Conservation (phyloP, 495 filamentous ascomycete genomes). For the Rostrohypoxylon terebratum region DNA sequence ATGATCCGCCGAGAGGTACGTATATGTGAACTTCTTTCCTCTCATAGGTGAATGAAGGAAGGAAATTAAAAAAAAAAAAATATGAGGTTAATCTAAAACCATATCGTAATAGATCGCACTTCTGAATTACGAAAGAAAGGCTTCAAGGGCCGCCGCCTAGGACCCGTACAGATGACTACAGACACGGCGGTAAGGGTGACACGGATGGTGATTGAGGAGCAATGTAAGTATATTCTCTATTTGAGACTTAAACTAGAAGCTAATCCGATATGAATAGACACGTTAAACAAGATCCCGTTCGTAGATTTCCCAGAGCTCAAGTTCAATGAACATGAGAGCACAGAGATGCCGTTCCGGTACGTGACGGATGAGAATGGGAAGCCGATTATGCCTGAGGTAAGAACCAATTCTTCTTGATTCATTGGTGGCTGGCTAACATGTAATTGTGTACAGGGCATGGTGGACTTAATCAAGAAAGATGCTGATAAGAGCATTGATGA, state of each 20-base stretch:
- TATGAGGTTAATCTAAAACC: neutral
- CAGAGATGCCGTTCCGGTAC: conserved; percentile 97
- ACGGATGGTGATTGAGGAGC: conserved; percentile 84
- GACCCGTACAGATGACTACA: conserved; percentile 97
- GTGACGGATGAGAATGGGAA: conserved; percentile 78
- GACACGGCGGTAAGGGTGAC: conserved; percentile 97
- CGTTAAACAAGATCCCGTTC: conserved; percentile 80
- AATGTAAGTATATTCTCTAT: conserved; percentile 66
- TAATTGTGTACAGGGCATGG: conserved; percentile 76
- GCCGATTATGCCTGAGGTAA: conserved; percentile 90
- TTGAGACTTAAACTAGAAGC: neutral
- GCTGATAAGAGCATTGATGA: conserved; percentile 92
- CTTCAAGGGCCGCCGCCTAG: conserved; percentile 86
- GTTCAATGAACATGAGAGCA: conserved; percentile 91
- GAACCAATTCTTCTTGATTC: conserved; percentile 37
- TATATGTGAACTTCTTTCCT: conserved; percentile 23
- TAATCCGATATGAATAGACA: conserved; percentile 60
- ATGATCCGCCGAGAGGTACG: conserved; percentile 94
- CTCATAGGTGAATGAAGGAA: neutral
- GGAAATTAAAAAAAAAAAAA: neutral
- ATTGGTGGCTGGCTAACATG: neutral
- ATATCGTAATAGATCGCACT: conserved; percentile 77
- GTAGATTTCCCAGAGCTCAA: conserved; percentile 88
- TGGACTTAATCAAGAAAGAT: conserved; percentile 92
- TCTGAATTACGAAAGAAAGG: conserved; percentile 93